phyloP scores from a whole-genome alignment of 345 rosid species.

The Eucalyptus virginea region DNA sequence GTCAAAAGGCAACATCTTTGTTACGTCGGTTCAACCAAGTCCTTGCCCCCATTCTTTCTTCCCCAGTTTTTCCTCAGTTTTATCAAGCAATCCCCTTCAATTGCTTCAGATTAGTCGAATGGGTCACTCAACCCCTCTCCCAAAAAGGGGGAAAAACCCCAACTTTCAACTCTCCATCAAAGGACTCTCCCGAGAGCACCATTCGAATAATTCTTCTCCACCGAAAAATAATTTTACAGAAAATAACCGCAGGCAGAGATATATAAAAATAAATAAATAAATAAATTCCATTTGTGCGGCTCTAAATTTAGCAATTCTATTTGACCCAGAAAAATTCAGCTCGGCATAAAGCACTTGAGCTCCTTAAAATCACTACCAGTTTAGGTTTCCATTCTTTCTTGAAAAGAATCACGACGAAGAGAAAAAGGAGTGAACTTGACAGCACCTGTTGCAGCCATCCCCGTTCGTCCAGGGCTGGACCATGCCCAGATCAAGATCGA shows the following conservation, averaged over 20 bases:
- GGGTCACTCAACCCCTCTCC: not conserved
- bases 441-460: not conserved
- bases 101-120: not conserved
- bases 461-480: slow-evolving; percentile 2
- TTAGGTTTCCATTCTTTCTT: not conserved
- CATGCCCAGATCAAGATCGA: slow-evolving; percentile 1
- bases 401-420: not conserved
- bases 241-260: not conserved
- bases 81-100: not conserved
- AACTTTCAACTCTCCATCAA: not conserved
- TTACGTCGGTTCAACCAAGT: not conserved
- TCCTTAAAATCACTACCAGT: not conserved
- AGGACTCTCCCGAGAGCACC: not conserved
- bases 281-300: not conserved
- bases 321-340: not conserved
- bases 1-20: not conserved
- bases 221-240: not conserved
- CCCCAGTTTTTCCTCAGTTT: not conserved
- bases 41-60: not conserved
- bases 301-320: not conserved
- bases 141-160: not conserved
- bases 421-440: not conserved
- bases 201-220: not conserved
- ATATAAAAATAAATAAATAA: not conserved
- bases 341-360: not conserved